Base-by-base conservation (phyloP, 2,329 filamentous ascomycete genomes). In the Paecilomyces sp. region DNA sequence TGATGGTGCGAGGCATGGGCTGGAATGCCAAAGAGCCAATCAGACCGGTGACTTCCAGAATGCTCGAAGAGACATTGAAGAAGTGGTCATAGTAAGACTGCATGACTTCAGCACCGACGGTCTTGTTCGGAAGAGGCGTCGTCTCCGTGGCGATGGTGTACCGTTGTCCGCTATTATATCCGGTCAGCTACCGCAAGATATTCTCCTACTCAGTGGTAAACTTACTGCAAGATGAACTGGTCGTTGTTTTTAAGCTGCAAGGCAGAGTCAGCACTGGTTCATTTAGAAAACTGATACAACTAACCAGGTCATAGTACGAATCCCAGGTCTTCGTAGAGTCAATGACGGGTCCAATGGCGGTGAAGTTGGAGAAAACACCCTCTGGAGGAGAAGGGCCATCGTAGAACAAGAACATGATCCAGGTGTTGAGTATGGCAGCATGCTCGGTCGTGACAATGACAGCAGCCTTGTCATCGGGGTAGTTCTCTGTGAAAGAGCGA, bases 391-490 rank as follows among this genome's bases (percentile, higher is more conserved):
- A 70, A 0, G 79, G 77, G 1, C 82, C 85, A 68, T 88, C 83
- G 68, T 87, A 88, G 74, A 85, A 87, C 36, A 85, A 68, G 70
- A 87, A 87, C 61, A 88, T 70, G 60, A 85, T 77, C 82, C 83
- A 86, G 22, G 82, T 74, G 61, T 85, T 77, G 54, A 84, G 64
- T 0, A 79, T 60, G 11, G 76, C 74, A 2, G 76, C 67, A 15
- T 80, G 74, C 65, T 84, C 78, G 2, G 79, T 77, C 0, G 83
- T 87, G 54, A 83, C 70, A 62, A 87, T 87, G 54, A 88, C 80
- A 12, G 79, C 83, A 0, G 84, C 85, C 68, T 85, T 86, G 61
- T 81, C 76, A 64, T 88, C 85, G 0, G 77, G 73, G 66, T 85
- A 83, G 69, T 86, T 65, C 53, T 73, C 70, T 6, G 67, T 68